Evolutionary conservation across 2,329 filamentous ascomycete species (phyloP), one percentile per base, ranked within the genome.

Genomic region (Purpureocillium lavendulum): DNA sequence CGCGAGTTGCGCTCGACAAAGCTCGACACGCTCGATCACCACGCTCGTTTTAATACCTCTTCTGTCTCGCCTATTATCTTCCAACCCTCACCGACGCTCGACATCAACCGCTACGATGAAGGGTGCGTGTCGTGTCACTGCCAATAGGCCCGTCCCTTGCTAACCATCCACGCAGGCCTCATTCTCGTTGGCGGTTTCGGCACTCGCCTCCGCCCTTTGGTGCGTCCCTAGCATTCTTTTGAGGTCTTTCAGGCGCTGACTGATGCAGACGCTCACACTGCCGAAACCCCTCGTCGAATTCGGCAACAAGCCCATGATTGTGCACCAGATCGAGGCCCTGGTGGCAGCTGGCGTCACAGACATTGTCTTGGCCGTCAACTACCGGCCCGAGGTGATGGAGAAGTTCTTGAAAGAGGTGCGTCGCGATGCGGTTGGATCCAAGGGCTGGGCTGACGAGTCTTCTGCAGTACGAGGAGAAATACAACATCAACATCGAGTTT

Each of bases 121-220:
- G 21, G 21, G 21, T 26, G 21, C 21, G 21, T 26, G 21, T 10
- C 21, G 21, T 10, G 21, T 10, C 21, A 10, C 21, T 26, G 21
- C 21, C 21, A 26, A 26, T 26, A 5, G 6, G 21, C 21, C 21
- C 21, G 10, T 10, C 21, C 6, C 21, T 26, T 26, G 21, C 21
- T 26, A 10, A 26, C 21, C 21, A 10, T 26, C 10, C 10, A 6
- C 21, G 45, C 59, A 96, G 88, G 89, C 71, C 84, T 96, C 62
- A 96, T 95, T 83, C 89, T 97, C 62, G 92, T 97, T 68, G 92
- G 92, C 71, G 92, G 90, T 66, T 98, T 96, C 68, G 90, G 90
- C 71, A 98, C 90, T 66, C 89, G 90, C 69, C 84, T 98, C 59
- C 86, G 90, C 62, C 90, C 90, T 73, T 79, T 97, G 61, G 87